Conservation (phyloP, 2,329 filamentous ascomycete genomes). For the Alternaria gansuensis region DNA sequence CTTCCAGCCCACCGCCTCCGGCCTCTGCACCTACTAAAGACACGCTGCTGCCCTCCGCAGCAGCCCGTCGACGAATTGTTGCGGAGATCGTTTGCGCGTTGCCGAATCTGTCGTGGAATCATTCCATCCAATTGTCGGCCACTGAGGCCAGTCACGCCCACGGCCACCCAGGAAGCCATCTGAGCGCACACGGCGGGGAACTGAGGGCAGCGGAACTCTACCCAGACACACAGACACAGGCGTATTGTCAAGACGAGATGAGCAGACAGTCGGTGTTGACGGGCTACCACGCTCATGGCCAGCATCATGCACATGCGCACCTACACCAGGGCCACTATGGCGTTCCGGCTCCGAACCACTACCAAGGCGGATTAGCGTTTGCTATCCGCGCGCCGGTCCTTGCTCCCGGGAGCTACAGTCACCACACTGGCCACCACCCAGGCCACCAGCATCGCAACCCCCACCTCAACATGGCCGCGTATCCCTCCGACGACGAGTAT, state of each 20-base stretch:
- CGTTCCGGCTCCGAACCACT: constrained; percentile 36
- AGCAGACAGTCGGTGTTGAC: constrained; percentile 45
- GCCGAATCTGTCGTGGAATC: constrained; percentile 50
- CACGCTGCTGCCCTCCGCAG: constrained; percentile 43
- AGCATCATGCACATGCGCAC: constrained; percentile 21
- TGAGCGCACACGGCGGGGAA: constrained; percentile 22
- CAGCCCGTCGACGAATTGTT: constrained; percentile 48
- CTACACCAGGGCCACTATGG: constrained; percentile 36
- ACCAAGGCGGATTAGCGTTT: constrained; percentile 46
- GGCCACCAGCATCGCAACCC: constrained; percentile 38
- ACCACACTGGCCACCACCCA: constrained; percentile 45
- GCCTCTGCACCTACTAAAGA: constrained; percentile 52
- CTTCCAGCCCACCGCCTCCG: constrained; percentile 47
- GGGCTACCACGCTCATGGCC: constrained; percentile 36
- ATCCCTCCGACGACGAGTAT: constrained; percentile 62
- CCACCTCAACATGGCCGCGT: constrained; percentile 51
- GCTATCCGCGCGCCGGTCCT: constrained; percentile 51
- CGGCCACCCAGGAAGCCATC: constrained; percentile 23
- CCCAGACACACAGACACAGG: constrained; percentile 18
- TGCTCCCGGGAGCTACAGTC: constrained; percentile 46
- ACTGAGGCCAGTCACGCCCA: constrained; percentile 37
- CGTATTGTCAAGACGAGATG: constrained; percentile 28
- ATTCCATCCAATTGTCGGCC: constrained; percentile 41
- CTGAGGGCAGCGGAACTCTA: constrained; percentile 19
- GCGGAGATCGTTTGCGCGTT: constrained; percentile 35